A percentile compares a stretch with the other conserved stretches of the same genome.
These are phyloP conservation scores for Sanghuangporus sanghuang DNA, from an alignment of 1,284 basidiomycete genomes.

Conservation along the genomic window DNA sequence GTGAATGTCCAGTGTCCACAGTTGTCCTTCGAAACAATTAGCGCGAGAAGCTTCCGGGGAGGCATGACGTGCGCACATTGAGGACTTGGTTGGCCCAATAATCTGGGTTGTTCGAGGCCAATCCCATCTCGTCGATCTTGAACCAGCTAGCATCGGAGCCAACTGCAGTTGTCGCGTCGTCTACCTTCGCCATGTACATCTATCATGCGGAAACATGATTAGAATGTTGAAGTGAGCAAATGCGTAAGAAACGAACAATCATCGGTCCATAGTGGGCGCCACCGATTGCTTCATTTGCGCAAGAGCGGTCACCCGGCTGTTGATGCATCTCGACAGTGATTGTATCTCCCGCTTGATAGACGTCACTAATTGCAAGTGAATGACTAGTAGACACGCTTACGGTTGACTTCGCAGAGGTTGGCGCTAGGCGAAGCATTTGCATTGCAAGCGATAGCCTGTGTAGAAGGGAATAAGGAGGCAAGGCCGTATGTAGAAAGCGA, in stretches of 20 bases:
- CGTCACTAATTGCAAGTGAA: background rate
- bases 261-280: constrained; percentile 46
- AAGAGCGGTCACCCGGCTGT: constrained; percentile 42
- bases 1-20: constrained; percentile 49
- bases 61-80: constrained; percentile 23
- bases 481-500: background rate
- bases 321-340: constrained; percentile 53
- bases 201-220: constrained; percentile 16
- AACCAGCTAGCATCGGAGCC: constrained; percentile 43
- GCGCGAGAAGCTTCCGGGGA: background rate
- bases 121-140: constrained; percentile 45
- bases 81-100: constrained; percentile 41
- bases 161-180: constrained; percentile 40
- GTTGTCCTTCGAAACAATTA: constrained; percentile 28
- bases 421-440: constrained; percentile 29
- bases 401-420: constrained; percentile 37
- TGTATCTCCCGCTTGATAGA: constrained; percentile 37
- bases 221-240: background rate
- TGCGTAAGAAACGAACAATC: background rate
- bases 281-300: constrained; percentile 41
- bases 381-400: constrained; percentile 24
- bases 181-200: constrained; percentile 45
- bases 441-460: constrained; percentile 47
- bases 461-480: background rate
- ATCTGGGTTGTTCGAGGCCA: constrained; percentile 42